Base-by-base conservation (phyloP, 2,329 filamentous ascomycete genomes). In the Cladosporium sphaerospermum region DNA sequence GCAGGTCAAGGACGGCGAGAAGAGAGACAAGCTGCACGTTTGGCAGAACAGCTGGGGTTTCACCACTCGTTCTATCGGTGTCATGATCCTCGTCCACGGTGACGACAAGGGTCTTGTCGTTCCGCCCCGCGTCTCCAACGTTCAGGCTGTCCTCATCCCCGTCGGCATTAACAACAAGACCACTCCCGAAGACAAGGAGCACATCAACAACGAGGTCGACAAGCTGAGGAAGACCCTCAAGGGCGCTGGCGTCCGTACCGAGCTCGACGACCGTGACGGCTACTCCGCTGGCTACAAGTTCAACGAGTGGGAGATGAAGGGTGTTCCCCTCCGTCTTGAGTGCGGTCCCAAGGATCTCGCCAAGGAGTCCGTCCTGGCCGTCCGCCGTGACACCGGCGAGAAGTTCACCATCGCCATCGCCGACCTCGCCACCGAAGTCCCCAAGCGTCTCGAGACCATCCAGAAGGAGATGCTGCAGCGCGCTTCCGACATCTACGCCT, bases 81-180 rank as follows among this genome's bases (percentile, higher is more conserved):
- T 97, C 70, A 97, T 97, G 92, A 88, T 96, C 66, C 93, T 99
- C 84, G 90, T 95, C 56, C 93, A 99, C 74, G 86, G 90, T 65
- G 93, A 99, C 69, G 87, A 99, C 75, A 92, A 92, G 73, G 93
- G 93, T 59, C 80, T 99, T 14, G 90, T 97, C 57, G 83, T 97
- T 49, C 93, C 93, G 68, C 93, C 93, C 39, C 83, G 90, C 53
- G 88, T 97, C 49, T 85, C 91, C 59, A 89, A 92, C 73, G 78
- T 85, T 58, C 93, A 99, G 73, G 82, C 84, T 42, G 80, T 96
- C 61, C 80, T 99, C 57, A 85, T 99, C 53, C 92, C 95, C 8
- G 91, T 97, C 40, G 95, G 93, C 54, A 84, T 99, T 64, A 96
- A 85, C 53, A 91, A 89, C 65, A 96, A 87, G 78, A 92, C 85